Evolutionary conservation across 2,329 filamentous ascomycete species (phyloP).

Genomic region (Sphaerulina musiva): DNA sequence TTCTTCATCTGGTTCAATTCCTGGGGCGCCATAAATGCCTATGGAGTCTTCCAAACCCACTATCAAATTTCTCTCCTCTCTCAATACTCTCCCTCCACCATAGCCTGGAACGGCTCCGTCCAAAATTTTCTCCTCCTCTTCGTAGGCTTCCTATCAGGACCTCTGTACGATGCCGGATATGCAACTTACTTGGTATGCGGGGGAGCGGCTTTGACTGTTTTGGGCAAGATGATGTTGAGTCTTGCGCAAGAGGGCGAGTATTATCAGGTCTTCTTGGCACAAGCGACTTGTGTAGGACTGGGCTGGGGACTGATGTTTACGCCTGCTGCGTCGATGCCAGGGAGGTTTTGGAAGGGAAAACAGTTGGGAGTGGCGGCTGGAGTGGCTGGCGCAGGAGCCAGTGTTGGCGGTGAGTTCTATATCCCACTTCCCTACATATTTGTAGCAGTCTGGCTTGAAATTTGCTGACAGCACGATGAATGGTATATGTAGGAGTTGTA

Average conservation of each 20-base stretch:
- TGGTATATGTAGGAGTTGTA: not conserved
- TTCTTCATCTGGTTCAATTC: slow-evolving; percentile 6
- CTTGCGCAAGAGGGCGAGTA: slow-evolving; percentile 1
- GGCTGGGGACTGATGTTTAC: slow-evolving; percentile 8
- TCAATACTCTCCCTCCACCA: not conserved
- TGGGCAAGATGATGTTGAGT: slow-evolving; percentile 12
- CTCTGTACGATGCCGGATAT: slow-evolving; percentile 11
- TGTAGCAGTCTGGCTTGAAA: too few species aligned
- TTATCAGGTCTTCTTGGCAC: slow-evolving; percentile 9
- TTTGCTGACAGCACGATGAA: not conserved
- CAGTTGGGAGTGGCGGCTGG: not conserved
- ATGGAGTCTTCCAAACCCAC: slow-evolving; percentile 10
- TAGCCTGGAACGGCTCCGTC: slow-evolving; percentile 20
- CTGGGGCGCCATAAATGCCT: slow-evolving; percentile 5
- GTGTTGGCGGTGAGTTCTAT: not conserved
- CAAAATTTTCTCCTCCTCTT: slow-evolving; percentile 41
- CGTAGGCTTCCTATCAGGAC: slow-evolving; percentile 20
- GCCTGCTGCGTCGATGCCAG: slow-evolving; percentile 5
- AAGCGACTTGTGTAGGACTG: slow-evolving; percentile 3
- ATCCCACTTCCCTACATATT: not conserved
- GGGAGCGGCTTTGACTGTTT: slow-evolving; percentile 2
- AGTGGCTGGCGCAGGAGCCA: slow-evolving; percentile 3
- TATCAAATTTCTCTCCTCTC: not conserved
- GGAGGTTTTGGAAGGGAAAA: slow-evolving; percentile 6
- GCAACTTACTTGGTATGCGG: not conserved